A percentile compares a stretch with the other conserved stretches of the same genome.
phyloP scores from a whole-genome alignment of 225 moss, liverwort and hornwort genomes.

The Climacium dendroides region DNA sequence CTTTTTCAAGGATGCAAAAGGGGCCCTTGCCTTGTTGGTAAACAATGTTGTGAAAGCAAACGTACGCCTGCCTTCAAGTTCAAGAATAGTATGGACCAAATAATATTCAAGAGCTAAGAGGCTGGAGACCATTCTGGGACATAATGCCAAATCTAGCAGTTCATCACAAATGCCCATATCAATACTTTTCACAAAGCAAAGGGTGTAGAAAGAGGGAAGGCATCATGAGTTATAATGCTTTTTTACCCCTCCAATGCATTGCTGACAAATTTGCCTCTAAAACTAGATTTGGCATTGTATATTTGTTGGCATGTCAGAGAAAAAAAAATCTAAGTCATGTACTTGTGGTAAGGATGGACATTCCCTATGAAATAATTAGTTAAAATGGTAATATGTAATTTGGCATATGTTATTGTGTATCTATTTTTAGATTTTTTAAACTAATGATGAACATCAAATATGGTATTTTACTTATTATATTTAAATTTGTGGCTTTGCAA shows the following conservation, averaged over 20 bases:
- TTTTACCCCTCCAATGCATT: background rate
- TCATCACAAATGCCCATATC: fast-evolving
- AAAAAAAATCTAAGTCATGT: fast-evolving
- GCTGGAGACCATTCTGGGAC: fast-evolving
- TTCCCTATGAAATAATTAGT: fast-evolving
- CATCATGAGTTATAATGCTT: fast-evolving
- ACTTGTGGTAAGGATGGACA: fast-evolving
- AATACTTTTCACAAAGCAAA: background rate
- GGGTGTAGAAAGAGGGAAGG: fast-evolving
- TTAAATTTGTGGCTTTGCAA: too few species aligned
- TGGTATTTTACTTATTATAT: background rate
- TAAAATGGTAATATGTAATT: background rate
- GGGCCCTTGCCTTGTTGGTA: fast-evolving
- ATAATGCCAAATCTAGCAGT: background rate
- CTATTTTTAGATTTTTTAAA: background rate
- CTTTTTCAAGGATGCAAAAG: fast-evolving
- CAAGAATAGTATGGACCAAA: fast-evolving
- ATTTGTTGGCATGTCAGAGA: background rate
- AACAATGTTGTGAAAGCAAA: fast-evolving
- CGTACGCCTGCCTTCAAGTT: fast-evolving
- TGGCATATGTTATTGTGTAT: fast-evolving
- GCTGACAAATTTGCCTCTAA: background rate
- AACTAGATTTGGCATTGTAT: fast-evolving
- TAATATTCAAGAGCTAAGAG: fast-evolving
- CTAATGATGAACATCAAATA: fast-evolving